phyloP scores from a whole-genome alignment of 1,284 basidiomycete species.

The Phylloboletellus chloephorus region DNA sequence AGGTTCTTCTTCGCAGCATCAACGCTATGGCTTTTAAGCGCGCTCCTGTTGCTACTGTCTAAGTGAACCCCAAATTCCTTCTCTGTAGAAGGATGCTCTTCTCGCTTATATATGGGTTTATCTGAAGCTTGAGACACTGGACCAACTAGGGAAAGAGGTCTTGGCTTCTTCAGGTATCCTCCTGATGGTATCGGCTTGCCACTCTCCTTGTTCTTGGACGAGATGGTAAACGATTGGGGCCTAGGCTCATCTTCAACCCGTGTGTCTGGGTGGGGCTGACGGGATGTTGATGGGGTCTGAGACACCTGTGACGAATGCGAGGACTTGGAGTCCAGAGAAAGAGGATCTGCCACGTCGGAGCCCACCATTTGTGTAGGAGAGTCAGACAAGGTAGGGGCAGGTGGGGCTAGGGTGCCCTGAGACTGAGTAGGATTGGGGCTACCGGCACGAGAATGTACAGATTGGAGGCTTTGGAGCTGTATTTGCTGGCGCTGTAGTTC shows the following conservation, averaged over 20 bases:
- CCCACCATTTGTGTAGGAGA: constrained; percentile 18
- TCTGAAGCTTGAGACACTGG: constrained; percentile 16
- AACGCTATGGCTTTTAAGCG: constrained; percentile 25
- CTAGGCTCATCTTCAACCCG: neutral
- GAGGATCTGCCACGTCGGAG: constrained; percentile 6
- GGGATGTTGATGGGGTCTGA: constrained; percentile 4
- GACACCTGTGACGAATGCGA: constrained; percentile 6
- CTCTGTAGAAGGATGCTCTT: constrained; percentile 12
- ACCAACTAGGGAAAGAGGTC: constrained; percentile 22
- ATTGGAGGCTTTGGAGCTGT: constrained; percentile 23
- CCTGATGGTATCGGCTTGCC: neutral
- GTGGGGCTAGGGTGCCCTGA: constrained; percentile 20
- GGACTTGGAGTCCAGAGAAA: constrained; percentile 2
- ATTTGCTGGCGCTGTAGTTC: constrained; percentile 29
- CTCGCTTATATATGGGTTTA: constrained; percentile 19
- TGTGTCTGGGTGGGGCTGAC: constrained; percentile 4
- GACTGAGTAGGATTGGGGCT: constrained; percentile 22
- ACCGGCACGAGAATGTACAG: constrained; percentile 15
- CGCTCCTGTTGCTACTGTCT: constrained; percentile 13
- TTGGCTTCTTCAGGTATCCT: constrained; percentile 11
- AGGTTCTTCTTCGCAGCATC: constrained; percentile 30
- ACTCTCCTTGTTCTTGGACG: neutral
- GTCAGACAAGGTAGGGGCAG: constrained; percentile 21
- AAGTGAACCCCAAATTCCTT: constrained; percentile 28
- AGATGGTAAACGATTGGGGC: neutral